These are phyloP conservation scores for Fusarium vanettenii DNA, from an alignment of 2,329 filamentous ascomycete genomes.

Conservation along the genomic window DNA sequence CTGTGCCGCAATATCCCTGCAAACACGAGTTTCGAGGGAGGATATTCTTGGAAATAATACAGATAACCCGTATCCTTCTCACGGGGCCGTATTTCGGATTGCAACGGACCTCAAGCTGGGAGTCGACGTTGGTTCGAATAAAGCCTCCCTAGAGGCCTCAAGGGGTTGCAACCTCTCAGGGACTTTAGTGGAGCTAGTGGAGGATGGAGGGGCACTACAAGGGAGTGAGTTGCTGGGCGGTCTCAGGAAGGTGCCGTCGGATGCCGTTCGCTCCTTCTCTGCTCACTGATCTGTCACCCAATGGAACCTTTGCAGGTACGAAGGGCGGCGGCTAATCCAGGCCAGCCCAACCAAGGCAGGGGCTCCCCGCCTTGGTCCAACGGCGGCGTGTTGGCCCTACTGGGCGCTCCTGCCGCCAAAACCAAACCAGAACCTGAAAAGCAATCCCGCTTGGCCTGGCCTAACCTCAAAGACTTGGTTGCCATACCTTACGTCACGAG, in stretches of 20 bases:
- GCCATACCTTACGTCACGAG: slow-evolving; percentile 45
- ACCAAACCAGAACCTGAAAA: slow-evolving; percentile 24
- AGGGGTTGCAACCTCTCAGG: neutral
- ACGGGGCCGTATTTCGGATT: neutral
- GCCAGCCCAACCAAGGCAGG: slow-evolving; percentile 29
- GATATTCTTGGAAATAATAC: neutral
- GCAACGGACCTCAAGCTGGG: neutral
- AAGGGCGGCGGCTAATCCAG: neutral
- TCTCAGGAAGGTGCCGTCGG: slow-evolving; percentile 21
- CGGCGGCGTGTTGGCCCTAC: slow-evolving; percentile 20
- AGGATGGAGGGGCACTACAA: slow-evolving; percentile 13
- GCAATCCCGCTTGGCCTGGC: neutral
- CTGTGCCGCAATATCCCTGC: slow-evolving; percentile 1
- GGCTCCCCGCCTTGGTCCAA: slow-evolving; percentile 39
- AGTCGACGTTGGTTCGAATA: neutral
- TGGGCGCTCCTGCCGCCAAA: slow-evolving; percentile 14
- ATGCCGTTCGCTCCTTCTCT: slow-evolving; percentile 8
- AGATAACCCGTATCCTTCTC: neutral
- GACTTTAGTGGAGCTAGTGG: slow-evolving; percentile 8
- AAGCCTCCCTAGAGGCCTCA: neutral
- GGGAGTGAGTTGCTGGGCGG: slow-evolving; percentile 12
- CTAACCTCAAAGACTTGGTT: slow-evolving; percentile 20
- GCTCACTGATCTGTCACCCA: slow-evolving; percentile 20
- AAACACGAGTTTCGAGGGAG: neutral
- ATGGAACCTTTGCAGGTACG: slow-evolving; percentile 4